Evolutionary conservation across 2,329 filamentous ascomycete genomes (phyloP).

Genomic region (Thelonectria discophora): DNA sequence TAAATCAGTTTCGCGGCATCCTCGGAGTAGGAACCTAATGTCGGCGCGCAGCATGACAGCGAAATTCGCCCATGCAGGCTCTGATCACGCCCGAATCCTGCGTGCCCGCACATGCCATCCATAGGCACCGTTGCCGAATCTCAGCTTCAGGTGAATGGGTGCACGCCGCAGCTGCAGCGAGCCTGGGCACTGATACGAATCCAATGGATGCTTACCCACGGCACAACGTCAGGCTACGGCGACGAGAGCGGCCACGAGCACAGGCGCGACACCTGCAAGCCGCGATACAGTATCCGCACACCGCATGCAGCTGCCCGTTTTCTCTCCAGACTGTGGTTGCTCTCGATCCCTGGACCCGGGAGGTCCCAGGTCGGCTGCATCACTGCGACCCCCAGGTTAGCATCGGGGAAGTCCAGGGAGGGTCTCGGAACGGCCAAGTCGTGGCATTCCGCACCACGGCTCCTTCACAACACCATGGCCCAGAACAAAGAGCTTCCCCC

Average conservation of each 20-base stretch:
- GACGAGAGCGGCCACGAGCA: constrained; percentile 7
- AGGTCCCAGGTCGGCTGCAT: constrained; percentile 25
- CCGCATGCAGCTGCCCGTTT: too few species aligned
- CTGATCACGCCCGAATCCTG: constrained; percentile 4
- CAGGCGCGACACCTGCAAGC: constrained; percentile 21
- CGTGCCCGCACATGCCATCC: constrained; percentile 6
- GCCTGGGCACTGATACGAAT: not conserved
- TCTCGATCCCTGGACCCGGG: constrained; percentile 22
- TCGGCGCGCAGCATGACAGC: too few species aligned
- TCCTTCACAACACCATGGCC: constrained; percentile 4
- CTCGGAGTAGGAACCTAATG: too few species aligned
- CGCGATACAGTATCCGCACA: too few species aligned
- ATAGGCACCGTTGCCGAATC: constrained; percentile 15
- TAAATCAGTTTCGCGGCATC: not conserved
- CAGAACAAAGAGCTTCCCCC: constrained; percentile 4
- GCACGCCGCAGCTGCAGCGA: constrained; percentile 11
- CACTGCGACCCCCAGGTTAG: constrained; percentile 19
- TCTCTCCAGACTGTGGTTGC: not conserved
- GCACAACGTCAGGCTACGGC: not conserved
- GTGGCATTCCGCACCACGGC: constrained; percentile 19
- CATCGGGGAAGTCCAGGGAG: constrained; percentile 23
- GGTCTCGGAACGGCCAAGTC: constrained; percentile 16
- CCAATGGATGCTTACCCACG: constrained; percentile 12
- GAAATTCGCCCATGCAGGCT: too few species aligned
- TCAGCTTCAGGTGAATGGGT: constrained; percentile 24